phyloP scores from a whole-genome alignment of 2,329 filamentous ascomycete genomes.

The Penicillium griseofulvum region DNA sequence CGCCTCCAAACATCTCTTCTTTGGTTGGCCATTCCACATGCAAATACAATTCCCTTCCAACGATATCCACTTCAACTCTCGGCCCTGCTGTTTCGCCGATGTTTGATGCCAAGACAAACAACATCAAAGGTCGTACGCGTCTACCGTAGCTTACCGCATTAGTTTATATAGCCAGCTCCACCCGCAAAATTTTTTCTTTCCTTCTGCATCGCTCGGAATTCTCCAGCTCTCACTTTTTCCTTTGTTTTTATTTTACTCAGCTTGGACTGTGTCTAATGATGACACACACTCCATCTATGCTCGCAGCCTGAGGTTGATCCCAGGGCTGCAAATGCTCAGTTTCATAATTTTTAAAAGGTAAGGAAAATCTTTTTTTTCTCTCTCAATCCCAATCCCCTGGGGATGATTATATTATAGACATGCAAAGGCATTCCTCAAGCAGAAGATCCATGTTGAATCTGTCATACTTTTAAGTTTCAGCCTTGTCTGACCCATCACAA shows the following conservation, averaged over 20 bases:
- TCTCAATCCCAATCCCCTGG: slow-evolving; percentile 26
- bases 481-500: slow-evolving; percentile 59
- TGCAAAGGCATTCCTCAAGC: slow-evolving; percentile 68
- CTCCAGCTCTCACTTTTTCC: background rate
- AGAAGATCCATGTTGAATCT: slow-evolving; percentile 64
- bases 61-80: background rate
- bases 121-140: background rate
- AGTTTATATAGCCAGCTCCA: slow-evolving; percentile 11
- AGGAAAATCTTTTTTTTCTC: slow-evolving; percentile 13
- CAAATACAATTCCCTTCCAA: background rate
- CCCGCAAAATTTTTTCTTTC: slow-evolving; percentile 10
- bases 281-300: background rate
- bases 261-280: slow-evolving; percentile 7
- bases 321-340: background rate
- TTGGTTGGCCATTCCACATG: background rate
- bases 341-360: slow-evolving; percentile 46
- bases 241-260: background rate
- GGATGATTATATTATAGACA: slow-evolving; percentile 63
- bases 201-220: slow-evolving; percentile 4
- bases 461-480: slow-evolving; percentile 63
- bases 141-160: slow-evolving; percentile 3
- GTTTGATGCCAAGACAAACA: slow-evolving; percentile 13
- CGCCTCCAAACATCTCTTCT: background rate
- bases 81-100: slow-evolving; percentile 1
- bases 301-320: background rate